These are phyloP conservation scores for Lodderomyces jiufengensis DNA, from an alignment of 1,139 yeast genomes.

Conservation along the genomic window DNA sequence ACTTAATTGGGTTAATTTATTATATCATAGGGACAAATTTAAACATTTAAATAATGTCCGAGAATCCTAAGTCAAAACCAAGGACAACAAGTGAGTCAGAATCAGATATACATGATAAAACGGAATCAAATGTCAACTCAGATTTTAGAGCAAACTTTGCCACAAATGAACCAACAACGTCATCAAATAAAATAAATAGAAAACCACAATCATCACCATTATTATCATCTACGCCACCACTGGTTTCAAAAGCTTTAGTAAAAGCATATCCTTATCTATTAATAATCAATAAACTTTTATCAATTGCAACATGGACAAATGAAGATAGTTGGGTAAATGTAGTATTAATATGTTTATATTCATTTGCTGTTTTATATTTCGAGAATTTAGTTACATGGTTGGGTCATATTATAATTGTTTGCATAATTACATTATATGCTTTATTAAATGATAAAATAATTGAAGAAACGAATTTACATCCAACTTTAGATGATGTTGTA, in stretches of 20 bases:
- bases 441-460: slow-evolving; percentile 48
- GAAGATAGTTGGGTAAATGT: slow-evolving; percentile 79
- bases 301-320: slow-evolving; percentile 87
- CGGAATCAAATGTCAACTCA: slow-evolving; percentile 1
- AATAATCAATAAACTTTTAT: slow-evolving; percentile 63
- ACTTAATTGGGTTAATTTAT: no score
- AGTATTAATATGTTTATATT: slow-evolving; percentile 54
- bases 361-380: slow-evolving; percentile 65
- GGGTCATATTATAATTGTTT: slow-evolving; percentile 77
- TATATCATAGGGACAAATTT: no score
- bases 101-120: slow-evolving; percentile 2
- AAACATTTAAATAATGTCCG: no score
- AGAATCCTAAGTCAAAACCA: no score
- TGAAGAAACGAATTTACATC: slow-evolving; percentile 58
- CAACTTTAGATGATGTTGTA: slow-evolving; percentile 88
- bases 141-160: slow-evolving; percentile 15
- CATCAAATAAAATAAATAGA: slow-evolving; percentile 2
- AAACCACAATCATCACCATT: slow-evolving; percentile 60
- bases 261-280: slow-evolving; percentile 80
- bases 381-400: slow-evolving; percentile 69
- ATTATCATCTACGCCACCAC: slow-evolving; percentile 81
- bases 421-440: slow-evolving; percentile 63
- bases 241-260: slow-evolving; percentile 79
- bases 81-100: slow-evolving; percentile 1
- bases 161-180: slow-evolving; percentile 1